phyloP scores from a whole-genome alignment of 495 filamentous ascomycete species.

The Elasticomyces elasticus region DNA sequence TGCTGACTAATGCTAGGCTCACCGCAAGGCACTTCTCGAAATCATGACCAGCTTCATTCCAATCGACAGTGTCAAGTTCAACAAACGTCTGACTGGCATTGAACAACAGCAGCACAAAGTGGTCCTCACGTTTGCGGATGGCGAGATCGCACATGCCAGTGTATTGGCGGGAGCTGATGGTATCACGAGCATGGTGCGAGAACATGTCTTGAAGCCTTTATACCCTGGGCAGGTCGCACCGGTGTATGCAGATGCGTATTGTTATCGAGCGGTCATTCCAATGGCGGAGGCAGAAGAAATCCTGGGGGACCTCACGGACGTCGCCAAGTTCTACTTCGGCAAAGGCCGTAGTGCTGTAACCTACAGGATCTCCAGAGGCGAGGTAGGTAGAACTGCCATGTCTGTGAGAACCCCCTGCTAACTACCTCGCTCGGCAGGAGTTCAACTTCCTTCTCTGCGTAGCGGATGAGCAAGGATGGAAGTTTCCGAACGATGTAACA shows the following conservation, averaged over 20 bases:
- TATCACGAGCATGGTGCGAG: neutral
- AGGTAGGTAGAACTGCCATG: neutral
- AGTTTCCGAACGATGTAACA: neutral
- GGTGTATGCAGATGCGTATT: constrained; percentile 40
- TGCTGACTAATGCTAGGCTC: neutral
- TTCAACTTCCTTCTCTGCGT: constrained; percentile 1
- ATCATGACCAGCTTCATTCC: constrained; percentile 1
- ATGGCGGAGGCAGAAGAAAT: constrained; percentile 45
- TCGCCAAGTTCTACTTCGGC: neutral
- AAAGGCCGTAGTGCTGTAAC: neutral
- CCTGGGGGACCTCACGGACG: constrained; percentile 36
- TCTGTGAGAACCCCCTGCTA: too few species aligned
- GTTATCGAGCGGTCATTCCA: constrained; percentile 47
- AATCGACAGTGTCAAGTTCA: neutral
- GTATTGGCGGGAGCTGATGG: neutral
- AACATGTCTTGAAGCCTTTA: neutral
- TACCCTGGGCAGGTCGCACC: neutral
- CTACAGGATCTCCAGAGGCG: neutral
- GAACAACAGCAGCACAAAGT: neutral
- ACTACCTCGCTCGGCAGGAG: neutral
- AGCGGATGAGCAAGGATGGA: neutral
- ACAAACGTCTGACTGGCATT: neutral
- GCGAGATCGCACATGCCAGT: neutral
- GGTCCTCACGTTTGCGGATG: neutral
- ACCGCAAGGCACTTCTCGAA: neutral